These are phyloP conservation scores for Nannochloropsis gaditana DNA, from an alignment of 108 stramenopile genomes.

Conservation along the genomic window DNA sequence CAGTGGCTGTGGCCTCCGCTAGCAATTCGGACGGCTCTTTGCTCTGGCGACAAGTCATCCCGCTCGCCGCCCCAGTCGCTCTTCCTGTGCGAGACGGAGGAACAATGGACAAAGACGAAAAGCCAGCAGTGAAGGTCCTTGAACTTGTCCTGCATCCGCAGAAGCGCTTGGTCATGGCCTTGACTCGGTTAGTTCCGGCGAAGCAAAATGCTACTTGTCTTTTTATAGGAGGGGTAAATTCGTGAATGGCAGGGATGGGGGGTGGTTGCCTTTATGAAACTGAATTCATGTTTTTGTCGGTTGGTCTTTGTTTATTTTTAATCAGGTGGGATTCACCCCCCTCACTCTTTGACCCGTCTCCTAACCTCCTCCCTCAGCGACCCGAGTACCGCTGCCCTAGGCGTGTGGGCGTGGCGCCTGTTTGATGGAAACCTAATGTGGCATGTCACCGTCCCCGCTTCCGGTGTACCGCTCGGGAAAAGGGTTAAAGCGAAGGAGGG, in stretches of 20 bases:
- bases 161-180: constrained; percentile 2
- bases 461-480: not conserved
- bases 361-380: not conserved
- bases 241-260: not conserved
- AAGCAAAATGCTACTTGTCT: not conserved
- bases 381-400: not conserved
- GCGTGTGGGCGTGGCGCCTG: not conserved
- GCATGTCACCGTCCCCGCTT: not conserved
- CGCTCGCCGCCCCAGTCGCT: not conserved
- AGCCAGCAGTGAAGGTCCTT: not conserved
- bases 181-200: not conserved
- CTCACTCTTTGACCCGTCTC: not conserved
- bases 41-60: not conserved
- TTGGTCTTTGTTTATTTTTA: no score
- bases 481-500: no score
- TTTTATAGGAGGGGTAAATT: not conserved
- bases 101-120: not conserved
- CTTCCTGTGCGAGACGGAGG: not conserved
- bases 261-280: no score
- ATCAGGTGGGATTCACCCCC: not conserved
- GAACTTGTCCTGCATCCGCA: not conserved
- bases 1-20: not conserved
- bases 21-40: not conserved
- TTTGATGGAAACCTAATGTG: not conserved
- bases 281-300: not conserved